Evolutionary conservation across 2,329 filamentous ascomycete genomes (phyloP).

Genomic region (Diaporthe velutina): DNA sequence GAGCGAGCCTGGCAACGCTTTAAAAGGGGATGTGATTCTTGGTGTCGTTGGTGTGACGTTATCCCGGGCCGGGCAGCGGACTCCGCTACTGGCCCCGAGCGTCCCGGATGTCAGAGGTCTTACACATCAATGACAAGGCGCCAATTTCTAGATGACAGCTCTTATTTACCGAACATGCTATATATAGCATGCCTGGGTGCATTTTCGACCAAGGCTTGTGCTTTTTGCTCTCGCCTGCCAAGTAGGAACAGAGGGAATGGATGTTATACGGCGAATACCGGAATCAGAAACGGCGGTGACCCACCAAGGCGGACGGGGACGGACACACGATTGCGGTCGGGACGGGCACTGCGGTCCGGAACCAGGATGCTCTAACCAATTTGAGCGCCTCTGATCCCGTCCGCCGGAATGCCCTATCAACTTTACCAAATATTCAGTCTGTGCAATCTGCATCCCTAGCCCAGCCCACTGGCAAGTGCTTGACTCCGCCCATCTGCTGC

Average conservation of each 20-base stretch:
- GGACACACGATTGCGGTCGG: constrained; percentile 4
- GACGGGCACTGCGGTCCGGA: neutral
- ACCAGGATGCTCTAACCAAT: neutral
- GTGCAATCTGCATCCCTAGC: neutral
- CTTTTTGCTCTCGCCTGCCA: neutral
- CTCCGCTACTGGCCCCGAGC: constrained; percentile 14
- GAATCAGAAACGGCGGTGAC: constrained; percentile 12
- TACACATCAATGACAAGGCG: neutral
- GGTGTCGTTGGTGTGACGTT: constrained; percentile 33
- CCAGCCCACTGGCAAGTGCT: neutral
- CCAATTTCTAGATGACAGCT: neutral
- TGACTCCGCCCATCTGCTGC: neutral
- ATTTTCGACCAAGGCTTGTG: neutral
- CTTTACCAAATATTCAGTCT: neutral
- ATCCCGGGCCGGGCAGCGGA: constrained; percentile 16
- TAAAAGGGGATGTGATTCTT: constrained; percentile 17
- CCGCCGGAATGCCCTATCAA: neutral
- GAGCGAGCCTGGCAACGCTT: neutral
- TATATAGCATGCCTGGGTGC: neutral
- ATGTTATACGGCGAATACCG: constrained; percentile 8
- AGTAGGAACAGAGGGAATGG: neutral
- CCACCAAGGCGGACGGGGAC: constrained; percentile 20
- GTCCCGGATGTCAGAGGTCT: constrained; percentile 8
- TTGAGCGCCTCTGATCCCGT: neutral
- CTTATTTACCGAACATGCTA: neutral